Evolutionary conservation across 192 early-diverging fungal species (phyloP), one percentile per base, ranked within the genome.

Genomic region (Coemansia aciculifera): DNA sequence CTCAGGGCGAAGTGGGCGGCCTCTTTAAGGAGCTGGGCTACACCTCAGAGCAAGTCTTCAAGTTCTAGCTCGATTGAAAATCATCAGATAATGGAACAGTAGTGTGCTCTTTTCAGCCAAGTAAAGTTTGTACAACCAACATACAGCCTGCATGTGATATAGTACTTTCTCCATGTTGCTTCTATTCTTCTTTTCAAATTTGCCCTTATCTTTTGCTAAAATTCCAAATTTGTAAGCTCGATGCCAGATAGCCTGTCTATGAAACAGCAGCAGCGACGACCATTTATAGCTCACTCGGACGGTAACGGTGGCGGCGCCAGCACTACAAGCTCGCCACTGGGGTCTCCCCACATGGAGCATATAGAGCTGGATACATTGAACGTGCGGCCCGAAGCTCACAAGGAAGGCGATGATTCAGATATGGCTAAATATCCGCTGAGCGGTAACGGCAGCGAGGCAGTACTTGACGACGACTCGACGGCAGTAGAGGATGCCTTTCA

Each of bases 1-100:
- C 86, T 24, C 96, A 97, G 79, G 96, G 96, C 37, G 85, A 88
- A 23, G 72, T 98, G 44, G 79, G 76, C 24, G 96, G 96, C 52
- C 79, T 93, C n/a, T 84, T 98, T 40, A 89, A 91, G 86, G 85
- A 90, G 75, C 77, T 93, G 56, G 91, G 93, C 11, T 90, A 89
- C 76, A 84, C 82, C 36, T 78, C 85, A 7, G 65, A 85, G 17
- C 85, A 93, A 66, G 93, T 96, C n/a, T 91, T 90, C 77, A 94
- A 94, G 82, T 93, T 93, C 67, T 94, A 57, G 27, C 1, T n/a
- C 15, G 2, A 17, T 17, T 44, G 13, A 17, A 19, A 44, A n/a
- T n/a, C 82, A 85, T n/a, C 27, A 48, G 5, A 65, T 57, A 54
- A 17, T 17, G 11, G 40, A 13, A 17, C 1, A 43, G 13, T 12